A percentile compares a stretch with the other conserved stretches of the same genome.
Conservation (phyloP, 2,329 filamentous ascomycete genomes). For the Ascochyta lentis region DNA sequence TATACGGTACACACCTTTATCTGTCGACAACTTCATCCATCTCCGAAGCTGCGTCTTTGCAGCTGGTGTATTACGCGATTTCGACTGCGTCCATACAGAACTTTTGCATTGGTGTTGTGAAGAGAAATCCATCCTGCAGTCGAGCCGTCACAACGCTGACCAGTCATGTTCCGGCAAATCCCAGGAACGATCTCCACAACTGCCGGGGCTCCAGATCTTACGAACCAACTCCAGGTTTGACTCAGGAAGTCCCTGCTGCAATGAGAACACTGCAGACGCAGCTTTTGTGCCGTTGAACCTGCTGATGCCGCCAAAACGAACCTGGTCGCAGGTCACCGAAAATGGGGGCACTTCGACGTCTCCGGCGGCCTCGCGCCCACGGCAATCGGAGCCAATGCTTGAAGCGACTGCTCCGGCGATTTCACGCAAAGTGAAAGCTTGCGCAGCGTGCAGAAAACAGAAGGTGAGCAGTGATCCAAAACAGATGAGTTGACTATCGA, state of each 20-base stretch:
- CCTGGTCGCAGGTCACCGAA: slow-evolving; percentile 32
- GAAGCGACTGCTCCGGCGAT: slow-evolving; percentile 31
- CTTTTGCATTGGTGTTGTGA: background rate
- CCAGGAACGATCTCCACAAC: slow-evolving; percentile 5
- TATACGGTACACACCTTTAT: background rate
- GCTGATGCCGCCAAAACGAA: slow-evolving; percentile 33
- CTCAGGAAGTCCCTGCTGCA: slow-evolving; percentile 5
- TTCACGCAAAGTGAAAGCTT: slow-evolving; percentile 51
- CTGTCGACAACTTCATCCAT: background rate
- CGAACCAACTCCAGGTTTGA: slow-evolving; percentile 12
- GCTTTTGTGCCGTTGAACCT: background rate
- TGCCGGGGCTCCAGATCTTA: slow-evolving; percentile 5
- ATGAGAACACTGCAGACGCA: slow-evolving; percentile 11
- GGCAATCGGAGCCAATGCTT: slow-evolving; percentile 15
- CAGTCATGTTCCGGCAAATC: slow-evolving; percentile 5
- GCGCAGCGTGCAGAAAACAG: slow-evolving; percentile 61
- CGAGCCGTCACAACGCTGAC: background rate
- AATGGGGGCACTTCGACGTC: slow-evolving; percentile 18
- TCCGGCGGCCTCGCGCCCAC: slow-evolving; percentile 17
- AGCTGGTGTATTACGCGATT: background rate
- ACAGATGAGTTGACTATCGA: background rate
- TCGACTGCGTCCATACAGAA: background rate
- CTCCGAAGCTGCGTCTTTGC: background rate
- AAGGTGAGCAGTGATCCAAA: slow-evolving; percentile 41
- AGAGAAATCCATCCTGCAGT: background rate